Percentiles rank a stretch among this genome's conserved stretches.
Evolutionary conservation across 768 basidiomycete genomes (phyloP).

Genomic region (Scleroderma citrinum): DNA sequence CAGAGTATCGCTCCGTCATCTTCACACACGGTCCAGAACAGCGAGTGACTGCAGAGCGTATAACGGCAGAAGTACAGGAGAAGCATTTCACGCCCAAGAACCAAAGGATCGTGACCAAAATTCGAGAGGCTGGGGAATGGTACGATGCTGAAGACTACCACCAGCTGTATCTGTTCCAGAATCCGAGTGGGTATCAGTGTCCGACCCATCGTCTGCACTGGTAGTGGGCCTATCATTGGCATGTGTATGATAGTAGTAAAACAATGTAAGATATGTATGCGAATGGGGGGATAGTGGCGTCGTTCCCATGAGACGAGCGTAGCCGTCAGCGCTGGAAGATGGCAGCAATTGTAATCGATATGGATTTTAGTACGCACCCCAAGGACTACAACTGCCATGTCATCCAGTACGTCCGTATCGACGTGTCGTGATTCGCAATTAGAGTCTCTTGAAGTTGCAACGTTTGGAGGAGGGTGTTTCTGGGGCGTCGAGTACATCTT

Average conservation of each 20-base stretch:
- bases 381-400: too few species aligned
- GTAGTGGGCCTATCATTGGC: conserved; percentile 33
- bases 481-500: conserved; percentile 89
- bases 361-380: too few species aligned
- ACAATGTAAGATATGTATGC: too few species aligned
- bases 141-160: conserved; percentile 81
- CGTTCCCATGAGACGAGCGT: too few species aligned
- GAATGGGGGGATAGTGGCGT: too few species aligned
- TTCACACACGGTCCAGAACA: conserved; percentile 78
- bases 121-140: conserved; percentile 68
- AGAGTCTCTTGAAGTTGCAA: conserved; percentile 42
- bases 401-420: conserved; percentile 17
- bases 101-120: conserved; percentile 72
- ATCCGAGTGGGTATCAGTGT: conserved; percentile 88
- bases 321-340: too few species aligned
- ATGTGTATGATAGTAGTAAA: background rate
- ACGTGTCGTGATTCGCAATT: conserved; percentile 15
- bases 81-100: conserved; percentile 75
- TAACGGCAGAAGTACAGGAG: conserved; percentile 78
- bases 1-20: conserved; percentile 93
- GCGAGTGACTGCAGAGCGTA: conserved; percentile 58
- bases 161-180: conserved; percentile 72
- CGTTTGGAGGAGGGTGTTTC: conserved; percentile 61
- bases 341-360: too few species aligned
- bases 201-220: conserved; percentile 83